Base-by-base conservation (phyloP, 352 stramenopile species). In the Pythium coloratum region DNA sequence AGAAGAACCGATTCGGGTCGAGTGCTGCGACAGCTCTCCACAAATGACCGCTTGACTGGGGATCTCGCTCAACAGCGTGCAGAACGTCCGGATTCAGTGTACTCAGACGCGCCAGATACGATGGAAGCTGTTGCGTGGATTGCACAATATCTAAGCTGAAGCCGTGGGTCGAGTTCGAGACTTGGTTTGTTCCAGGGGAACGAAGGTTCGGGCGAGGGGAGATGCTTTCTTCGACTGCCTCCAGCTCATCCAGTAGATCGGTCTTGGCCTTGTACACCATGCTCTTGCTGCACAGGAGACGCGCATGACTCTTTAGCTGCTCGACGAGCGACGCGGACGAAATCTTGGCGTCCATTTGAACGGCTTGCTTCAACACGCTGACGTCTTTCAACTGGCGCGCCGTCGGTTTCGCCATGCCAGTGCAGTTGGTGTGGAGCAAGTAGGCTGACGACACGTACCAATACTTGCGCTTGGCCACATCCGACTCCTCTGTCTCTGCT, bases 231-330 rank as follows among this genome's bases (percentile, higher is more conserved):
- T 42, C 34, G 6, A 42, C 34, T 14, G 18, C 55, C 36, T 83
- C 69, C 12, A 82, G 30, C 8, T 67, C 73, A 26, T 82, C 78
- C 18, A 86, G 30, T 47, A 86, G 49, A n/a, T 86, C 78, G 13
- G 65, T 82, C 51, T 86, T 86, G 20, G 74, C 76, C 56, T 86
- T 86, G 66, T 86, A 86, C 12, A 80, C 78, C 69, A 86, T 81
- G 56, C 76, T 84, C 64, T 84, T 84, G 60, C 66, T 84, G 59
- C 78, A 84, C 26, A 75, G 69, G 20, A 81, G 64, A 9, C 72
- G n/a, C 58, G 63, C 67, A 13, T 69, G 30, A 12, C 53, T 51
- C 53, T 74, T 67, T 5, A 86, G 62, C 42, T 76, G 78, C 59
- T 75, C 73, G 12, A 82, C 70, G 32, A 84, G 64, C 40, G 71